Evolutionary conservation across 441 rosid species (phyloP).

Genomic region (Geranium incanum): DNA sequence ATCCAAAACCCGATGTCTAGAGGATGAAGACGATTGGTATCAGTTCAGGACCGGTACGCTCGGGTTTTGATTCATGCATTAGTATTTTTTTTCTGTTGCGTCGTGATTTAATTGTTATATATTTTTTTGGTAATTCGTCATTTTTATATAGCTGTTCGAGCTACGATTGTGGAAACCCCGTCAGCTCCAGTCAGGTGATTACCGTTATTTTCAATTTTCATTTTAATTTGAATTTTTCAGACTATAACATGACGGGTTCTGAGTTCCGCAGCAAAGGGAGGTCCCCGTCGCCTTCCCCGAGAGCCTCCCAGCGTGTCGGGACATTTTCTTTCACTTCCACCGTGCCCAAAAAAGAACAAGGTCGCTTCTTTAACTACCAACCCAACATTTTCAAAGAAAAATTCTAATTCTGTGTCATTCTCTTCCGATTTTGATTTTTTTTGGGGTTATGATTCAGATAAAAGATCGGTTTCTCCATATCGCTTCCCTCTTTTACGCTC

Average conservation of each 20-base stretch:
- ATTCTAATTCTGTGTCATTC: neutral
- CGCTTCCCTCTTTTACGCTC: conserved; percentile 73
- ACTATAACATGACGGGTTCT: neutral
- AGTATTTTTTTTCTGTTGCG: conserved; percentile 13
- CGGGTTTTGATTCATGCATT: neutral
- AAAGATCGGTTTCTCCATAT: conserved; percentile 56
- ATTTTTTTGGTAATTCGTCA: neutral
- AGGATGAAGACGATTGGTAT: conserved; percentile 80
- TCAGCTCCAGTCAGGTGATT: conserved; percentile 43
- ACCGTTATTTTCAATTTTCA: neutral
- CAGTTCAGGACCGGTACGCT: conserved; percentile 61
- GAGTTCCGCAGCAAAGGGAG: conserved; percentile 47
- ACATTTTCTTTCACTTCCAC: conserved; percentile 71
- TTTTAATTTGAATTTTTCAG: no score
- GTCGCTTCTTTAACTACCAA: conserved; percentile 22
- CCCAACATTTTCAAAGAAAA: neutral
- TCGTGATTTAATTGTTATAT: conserved; percentile 22
- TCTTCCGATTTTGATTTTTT: neutral
- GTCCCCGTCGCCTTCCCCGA: conserved; percentile 53
- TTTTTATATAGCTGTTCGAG: conserved; percentile 53
- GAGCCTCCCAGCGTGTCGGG: conserved; percentile 45
- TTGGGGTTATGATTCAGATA: conserved; percentile 34
- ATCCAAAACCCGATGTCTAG: conserved; percentile 59
- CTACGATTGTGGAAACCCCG: conserved; percentile 65
- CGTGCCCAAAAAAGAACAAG: conserved; percentile 47